Base-by-base conservation (phyloP, 2,329 filamentous ascomycete genomes). In the Penicillium polonicum region DNA sequence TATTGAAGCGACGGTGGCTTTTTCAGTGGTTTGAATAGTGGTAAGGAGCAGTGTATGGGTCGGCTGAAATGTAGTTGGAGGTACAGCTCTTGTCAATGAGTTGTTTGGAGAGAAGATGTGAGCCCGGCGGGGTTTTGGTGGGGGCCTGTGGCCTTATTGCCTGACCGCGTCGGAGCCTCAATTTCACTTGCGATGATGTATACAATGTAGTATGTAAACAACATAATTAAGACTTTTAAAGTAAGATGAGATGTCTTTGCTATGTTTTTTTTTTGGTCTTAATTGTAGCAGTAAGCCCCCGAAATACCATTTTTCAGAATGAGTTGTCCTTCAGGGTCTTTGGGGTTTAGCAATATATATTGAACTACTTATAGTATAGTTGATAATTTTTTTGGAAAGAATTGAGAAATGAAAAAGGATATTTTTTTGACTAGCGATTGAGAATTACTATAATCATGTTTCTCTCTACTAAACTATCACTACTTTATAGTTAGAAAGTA, bases 61-160 rank as follows among this genome's bases (percentile, higher is more conserved):
- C 23, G 31, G 50, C 44, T 35, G 25, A 12, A 21, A 36, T 45
- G 23, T 36, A 41, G 21, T 55, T 49, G 36, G 29, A 39, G 39
- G 35, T 52, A 49, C 25, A 35, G 46, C 39, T 39, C 52, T 60
- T 45, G 50, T 52, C 41, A 46, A 44, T n/a, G 49, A 36, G 51
- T 50, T 50, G 56, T 61, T 55, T 60, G 52, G 51, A 61, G 52
- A 52, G 58, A 59, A 68, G 69, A 66, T 63, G 67, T 64, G 63
- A 62, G 60, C 17, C 61, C 58, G 61, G 69, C 63, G 65, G 69
- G 69, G 68, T 65, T 71, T 67, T 64, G 61, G 70, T 71, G 69
- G 70, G 70, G 70, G 17, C 31, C 65, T 56, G 60, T 48, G 57
- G 62, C 61, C 62, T 66, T 65, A 57, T 59, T 60, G 64, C 65